Base-by-base conservation (phyloP, 169 alveolate species). In the Plasmodium blacklocki region DNA sequence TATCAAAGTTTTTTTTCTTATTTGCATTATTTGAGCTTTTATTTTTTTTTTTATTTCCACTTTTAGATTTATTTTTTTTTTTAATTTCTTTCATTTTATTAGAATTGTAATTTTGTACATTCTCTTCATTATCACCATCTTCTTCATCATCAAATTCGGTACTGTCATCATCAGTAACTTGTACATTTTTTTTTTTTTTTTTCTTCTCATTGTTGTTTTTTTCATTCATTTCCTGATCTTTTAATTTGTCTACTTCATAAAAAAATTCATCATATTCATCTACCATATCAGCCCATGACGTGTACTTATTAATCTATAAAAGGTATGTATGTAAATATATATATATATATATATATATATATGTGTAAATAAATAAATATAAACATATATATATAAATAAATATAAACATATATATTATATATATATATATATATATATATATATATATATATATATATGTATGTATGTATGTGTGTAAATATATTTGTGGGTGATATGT, bases 231-330 rank as follows among this genome's bases (percentile, higher is more conserved):
- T 50, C 80, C 26, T 64, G 74, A 5, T 45, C 75, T 14, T 75
- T 60, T 56, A 75, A 39, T 7, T 75, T 75, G 0, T 75, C 88
- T 18, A 75, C 75, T n/a, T 75, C 88, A 56, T 75, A 75, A 56
- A 75, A 75, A 49, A 75, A 75, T 39, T 75, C 88, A 56, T 75
- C 88, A 39, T 75, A 75, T 15, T 75, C 88, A 45, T 75, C 88
- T 5, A 75, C 50, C 64, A 75, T 62, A 19, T 75, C 88, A 1
- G 75, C 88, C 88, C 88, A 75, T 1, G 88, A 75, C 11, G 88
- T 9, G 64, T 75, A 75, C 45, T 75, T 75, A 47, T 71, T 75
- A n/a, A 75, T 63, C 88, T 75, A 18, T 4, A 3, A 32, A 32
- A 32, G 0, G 26, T 9, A 45, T 1, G 15, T 9, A 5, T 6